These are phyloP conservation scores for Coemansia sp. DNA, from an alignment of 192 early-diverging fungal species.

Conservation along the genomic window DNA sequence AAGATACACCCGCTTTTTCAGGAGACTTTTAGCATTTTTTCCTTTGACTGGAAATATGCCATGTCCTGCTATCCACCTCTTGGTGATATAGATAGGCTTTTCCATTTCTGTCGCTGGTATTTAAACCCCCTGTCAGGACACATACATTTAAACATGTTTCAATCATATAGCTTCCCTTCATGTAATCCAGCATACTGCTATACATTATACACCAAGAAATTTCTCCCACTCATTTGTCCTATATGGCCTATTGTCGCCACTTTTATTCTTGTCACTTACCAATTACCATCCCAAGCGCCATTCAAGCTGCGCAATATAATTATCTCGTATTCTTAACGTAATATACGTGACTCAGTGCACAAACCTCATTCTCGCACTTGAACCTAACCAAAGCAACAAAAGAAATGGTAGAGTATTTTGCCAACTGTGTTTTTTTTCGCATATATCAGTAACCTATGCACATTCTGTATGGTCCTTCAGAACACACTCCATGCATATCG, in stretches of 20 bases:
- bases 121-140: background rate
- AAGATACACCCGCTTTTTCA: too few relatives aligned
- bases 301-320: background rate
- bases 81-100: background rate
- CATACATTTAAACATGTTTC: background rate
- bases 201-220: background rate
- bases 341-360: background rate
- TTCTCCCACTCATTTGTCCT: background rate
- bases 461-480: conserved; percentile 4
- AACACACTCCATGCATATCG: conserved; percentile 1
- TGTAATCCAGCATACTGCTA: background rate
- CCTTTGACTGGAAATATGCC: background rate
- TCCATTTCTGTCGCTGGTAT: background rate
- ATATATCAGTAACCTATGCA: background rate
- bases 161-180: background rate
- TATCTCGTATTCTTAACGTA: background rate
- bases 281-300: background rate
- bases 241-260: background rate
- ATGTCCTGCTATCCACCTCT: background rate
- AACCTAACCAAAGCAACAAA: background rate
- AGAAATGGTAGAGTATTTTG: background rate
- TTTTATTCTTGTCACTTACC: background rate
- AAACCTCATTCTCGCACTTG: background rate
- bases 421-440: background rate
- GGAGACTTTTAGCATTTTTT: background rate